Base-by-base conservation (phyloP, 2,329 filamentous ascomycete species). In the Aphanocladium album region DNA sequence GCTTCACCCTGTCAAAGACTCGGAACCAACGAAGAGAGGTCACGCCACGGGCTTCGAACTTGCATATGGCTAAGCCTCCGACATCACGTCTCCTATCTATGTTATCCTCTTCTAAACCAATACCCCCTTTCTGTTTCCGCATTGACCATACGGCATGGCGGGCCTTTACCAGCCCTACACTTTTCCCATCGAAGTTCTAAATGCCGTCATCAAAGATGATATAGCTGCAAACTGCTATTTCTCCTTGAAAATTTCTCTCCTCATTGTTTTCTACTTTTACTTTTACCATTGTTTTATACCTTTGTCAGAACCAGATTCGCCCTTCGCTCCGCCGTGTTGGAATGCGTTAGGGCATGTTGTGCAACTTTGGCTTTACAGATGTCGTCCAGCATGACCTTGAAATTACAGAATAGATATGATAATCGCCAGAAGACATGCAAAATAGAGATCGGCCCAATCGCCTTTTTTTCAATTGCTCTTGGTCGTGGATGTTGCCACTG, bases 1-100 rank as follows among this genome's bases (percentile, higher is more conserved):
- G 64, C 71, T 87, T 49, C 83, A 86, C 63, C 83, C 83, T 3
- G 77, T 87, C 70, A 86, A 86, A 71, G 79, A 86, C 64, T 79
- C 84, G 1, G 75, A 77, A 63, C 77, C 79, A 39, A 85, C 82
- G 2, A 72, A 75, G 60, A 73, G 75, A 17, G 80, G 78, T 46
- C 71, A 77, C 62, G 65, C 69, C 64, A 72, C 74, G 4, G 69
- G 68, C 14, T 78, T 76, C 49, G 70, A 75, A 21, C 68, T 78
- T 23, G 67, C 69, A 23, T 75, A 73, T 60, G 76, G 76, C 49
- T 78, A 66, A n/a, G 14, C 16, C 54, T 17, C 21, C 47, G n/a
- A 1, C 47, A 35, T 41, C 19, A 37, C 9, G 9, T 23, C 27
- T 23, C 19, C 51, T 11, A n/a, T 57, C 11, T 16, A 23, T 27